These are phyloP conservation scores for Pseudocercospora macadamiae DNA, from an alignment of 2,329 filamentous ascomycete genomes.

Conservation along the genomic window DNA sequence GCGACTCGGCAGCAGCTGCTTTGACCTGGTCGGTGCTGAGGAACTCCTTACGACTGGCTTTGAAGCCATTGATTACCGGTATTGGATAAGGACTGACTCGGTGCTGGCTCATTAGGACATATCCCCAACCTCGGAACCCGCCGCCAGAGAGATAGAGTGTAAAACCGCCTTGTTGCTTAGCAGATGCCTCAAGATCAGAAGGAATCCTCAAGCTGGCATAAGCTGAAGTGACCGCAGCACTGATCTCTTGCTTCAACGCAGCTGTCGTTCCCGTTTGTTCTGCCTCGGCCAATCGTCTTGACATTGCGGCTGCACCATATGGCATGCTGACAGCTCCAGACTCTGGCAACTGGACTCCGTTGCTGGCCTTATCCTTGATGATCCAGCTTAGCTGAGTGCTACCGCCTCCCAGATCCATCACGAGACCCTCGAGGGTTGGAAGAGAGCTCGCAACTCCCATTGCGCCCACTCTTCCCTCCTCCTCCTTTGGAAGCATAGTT, in stretches of 20 bases:
- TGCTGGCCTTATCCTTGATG: constrained; percentile 48
- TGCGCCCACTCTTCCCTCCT: constrained; percentile 81
- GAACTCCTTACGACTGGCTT: constrained; percentile 65
- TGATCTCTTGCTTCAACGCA: constrained; percentile 51
- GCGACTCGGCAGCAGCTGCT: constrained; percentile 42
- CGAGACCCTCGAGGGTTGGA: constrained; percentile 70
- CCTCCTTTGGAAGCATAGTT: constrained; percentile 72
- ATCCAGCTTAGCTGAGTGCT: constrained; percentile 73
- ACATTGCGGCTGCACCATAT: constrained; percentile 70
- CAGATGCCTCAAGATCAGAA: constrained; percentile 49
- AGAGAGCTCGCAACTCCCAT: constrained; percentile 80
- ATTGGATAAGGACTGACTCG: constrained; percentile 78
- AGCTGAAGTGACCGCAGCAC: constrained; percentile 53
- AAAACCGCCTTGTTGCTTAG: constrained; percentile 55
- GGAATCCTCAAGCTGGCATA: constrained; percentile 58
- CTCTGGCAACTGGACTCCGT: constrained; percentile 55
- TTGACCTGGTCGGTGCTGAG: constrained; percentile 54
- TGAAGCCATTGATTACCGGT: constrained; percentile 78
- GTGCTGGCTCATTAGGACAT: constrained; percentile 81
- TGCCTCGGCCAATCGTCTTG: constrained; percentile 55
- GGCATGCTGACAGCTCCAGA: constrained; percentile 66
- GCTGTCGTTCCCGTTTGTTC: constrained; percentile 43
- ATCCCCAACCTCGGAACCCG: constrained; percentile 88
- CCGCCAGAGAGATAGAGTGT: constrained; percentile 86
- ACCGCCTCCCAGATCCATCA: constrained; percentile 82